phyloP scores from a whole-genome alignment of 345 rosid species.

The Heritiera littoralis region DNA sequence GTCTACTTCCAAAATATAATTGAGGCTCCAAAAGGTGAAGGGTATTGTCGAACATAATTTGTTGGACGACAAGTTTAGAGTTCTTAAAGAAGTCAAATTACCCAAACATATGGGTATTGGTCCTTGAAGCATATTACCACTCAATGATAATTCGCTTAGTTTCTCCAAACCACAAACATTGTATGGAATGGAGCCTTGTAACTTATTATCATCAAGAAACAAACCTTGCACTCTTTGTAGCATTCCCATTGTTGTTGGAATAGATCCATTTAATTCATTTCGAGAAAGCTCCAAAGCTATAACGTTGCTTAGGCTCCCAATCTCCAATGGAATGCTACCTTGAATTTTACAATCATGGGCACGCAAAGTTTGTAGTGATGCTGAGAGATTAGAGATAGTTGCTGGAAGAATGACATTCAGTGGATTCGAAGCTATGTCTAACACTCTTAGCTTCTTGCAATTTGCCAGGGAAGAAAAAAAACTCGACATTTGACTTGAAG shows the following conservation, averaged over 20 bases:
- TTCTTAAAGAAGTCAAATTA: neutral
- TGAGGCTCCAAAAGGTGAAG: conserved; percentile 18
- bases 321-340: conserved; percentile 18
- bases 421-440: neutral
- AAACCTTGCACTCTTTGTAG: conserved; percentile 11
- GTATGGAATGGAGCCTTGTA: conserved; percentile 10
- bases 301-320: conserved; percentile 18
- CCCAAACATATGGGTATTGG: conserved; percentile 10
- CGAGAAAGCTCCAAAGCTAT: neutral
- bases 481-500: neutral
- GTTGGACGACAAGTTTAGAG: neutral
- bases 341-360: neutral
- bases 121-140: conserved; percentile 2
- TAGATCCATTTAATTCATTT: conserved; percentile 12
- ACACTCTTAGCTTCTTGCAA: neutral
- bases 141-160: neutral
- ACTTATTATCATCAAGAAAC: neutral
- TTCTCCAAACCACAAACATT: conserved; percentile 1
- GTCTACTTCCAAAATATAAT: neutral
- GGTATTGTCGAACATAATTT: conserved; percentile 8
- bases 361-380: neutral
- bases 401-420: conserved; percentile 6
- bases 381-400: conserved; percentile 16
- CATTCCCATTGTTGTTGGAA: conserved; percentile 21
- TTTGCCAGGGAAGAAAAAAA: conserved; percentile 26